Evolutionary conservation across 2,329 filamentous ascomycete genomes (phyloP), one percentile per base, ranked within the genome.

Genomic region (Blastomyces parvus): DNA sequence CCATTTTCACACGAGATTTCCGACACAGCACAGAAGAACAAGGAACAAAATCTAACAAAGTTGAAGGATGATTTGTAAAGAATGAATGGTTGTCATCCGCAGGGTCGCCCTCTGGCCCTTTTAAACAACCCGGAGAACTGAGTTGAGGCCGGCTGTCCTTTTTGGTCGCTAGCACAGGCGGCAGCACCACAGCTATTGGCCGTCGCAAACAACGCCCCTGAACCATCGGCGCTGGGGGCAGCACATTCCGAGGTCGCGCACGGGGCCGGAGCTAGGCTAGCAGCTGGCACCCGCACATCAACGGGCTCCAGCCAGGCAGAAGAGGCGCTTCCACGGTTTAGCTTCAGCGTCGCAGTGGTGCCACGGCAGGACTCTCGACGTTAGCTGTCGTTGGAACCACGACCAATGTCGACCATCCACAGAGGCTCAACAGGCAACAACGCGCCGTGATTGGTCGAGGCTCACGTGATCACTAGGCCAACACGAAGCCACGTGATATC

Each of bases 151-250:
- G 27, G 52, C 30, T 36, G 27, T 11, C 27, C 9, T 2, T 8
- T 22, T 36, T 8, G 52, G 19, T 11, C 14, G 14, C 30, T n/a
- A 17, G 70, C 69, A 17, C 6, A 63, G 63, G 50, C 59, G 59
- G 55, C 65, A 62, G 66, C 73, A 73, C 25, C 69, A 64, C 1
- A 71, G 71, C 25, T 75, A 76, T 27, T 71, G 70, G 9, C 59
- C 14, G 14, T 11, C 33, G 40, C 6, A 30, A n/a, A 30, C 36
- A 25, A 30, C 25, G 40, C 57, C 57, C 57, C 40, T 59, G 57
- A 59, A 17, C 57, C 13, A 25, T 30, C 25, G 57, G 57, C 22
- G 40, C 30, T 19, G n/a, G 40, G 13, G 25, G 17, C 22, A 14
- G 11, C 22, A 19, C n/a, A 40, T n/a, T 44, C 56, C 38, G 40